Conservation (phyloP, 2,329 filamentous ascomycete species). For the Tolypocladium pustulatum region DNA sequence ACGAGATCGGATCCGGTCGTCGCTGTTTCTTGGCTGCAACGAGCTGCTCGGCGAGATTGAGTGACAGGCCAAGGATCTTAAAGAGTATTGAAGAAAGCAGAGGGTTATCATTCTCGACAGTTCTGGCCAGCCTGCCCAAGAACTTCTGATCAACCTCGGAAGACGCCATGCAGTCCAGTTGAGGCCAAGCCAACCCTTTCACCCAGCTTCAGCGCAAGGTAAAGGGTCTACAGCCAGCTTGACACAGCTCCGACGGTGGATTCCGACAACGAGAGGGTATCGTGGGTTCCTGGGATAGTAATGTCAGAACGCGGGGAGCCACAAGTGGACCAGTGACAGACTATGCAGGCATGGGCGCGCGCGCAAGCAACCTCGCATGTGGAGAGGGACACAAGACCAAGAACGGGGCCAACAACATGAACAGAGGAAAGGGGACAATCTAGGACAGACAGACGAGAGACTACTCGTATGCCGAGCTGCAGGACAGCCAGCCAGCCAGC, state of each 20-base stretch:
- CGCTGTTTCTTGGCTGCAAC: conserved; percentile 75
- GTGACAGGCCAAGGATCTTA: conserved; percentile 82
- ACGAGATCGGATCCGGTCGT: conserved; percentile 65
- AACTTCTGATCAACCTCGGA: conserved; percentile 98
- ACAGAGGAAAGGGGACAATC: neutral
- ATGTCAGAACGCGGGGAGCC: neutral
- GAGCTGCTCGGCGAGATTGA: conserved; percentile 76
- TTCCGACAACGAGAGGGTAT: neutral
- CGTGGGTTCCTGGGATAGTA: neutral
- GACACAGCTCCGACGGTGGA: neutral
- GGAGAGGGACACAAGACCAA: neutral
- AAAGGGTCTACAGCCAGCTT: neutral
- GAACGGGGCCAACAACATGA: neutral
- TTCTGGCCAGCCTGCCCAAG: conserved; percentile 76
- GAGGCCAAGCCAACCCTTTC: neutral
- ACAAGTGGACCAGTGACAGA: neutral
- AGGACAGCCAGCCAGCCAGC: conserved; percentile 15
- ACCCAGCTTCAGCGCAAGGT: neutral
- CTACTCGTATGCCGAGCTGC: neutral
- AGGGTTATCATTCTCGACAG: conserved; percentile 66
- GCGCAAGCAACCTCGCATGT: neutral
- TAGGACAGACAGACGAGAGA: neutral
- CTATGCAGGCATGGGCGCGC: neutral
- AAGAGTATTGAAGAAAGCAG: conserved; percentile 75
- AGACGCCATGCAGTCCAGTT: conserved; percentile 62